Conservation (phyloP, 192 early-diverging fungal genomes). For the Gaertneriomyces semiglobifer region DNA sequence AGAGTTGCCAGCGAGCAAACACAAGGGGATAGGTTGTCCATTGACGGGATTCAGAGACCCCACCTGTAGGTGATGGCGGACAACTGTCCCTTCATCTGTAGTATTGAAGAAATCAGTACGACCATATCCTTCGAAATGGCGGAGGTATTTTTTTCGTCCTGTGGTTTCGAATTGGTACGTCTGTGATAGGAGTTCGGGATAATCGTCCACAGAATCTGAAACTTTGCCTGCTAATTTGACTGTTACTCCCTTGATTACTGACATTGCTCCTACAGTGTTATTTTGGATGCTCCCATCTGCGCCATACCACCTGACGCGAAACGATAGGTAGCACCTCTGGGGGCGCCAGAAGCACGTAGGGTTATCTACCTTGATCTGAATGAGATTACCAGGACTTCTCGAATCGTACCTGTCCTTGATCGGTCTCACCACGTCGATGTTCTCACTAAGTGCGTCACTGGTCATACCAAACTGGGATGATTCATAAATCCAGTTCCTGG, state of each 20-base stretch:
- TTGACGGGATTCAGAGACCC: not conserved
- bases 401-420: slow-evolving; percentile 8
- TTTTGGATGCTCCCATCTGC: slow-evolving; percentile 1
- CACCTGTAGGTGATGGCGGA: not conserved
- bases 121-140: not conserved
- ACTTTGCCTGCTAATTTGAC: not conserved
- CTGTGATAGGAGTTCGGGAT: not conserved
- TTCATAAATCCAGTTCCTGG: not conserved
- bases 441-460: not conserved
- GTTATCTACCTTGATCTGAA: not conserved
- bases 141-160: not conserved
- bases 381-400: not conserved
- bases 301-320: not conserved
- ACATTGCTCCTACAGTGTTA: not conserved
- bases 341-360: not conserved
- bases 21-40: not conserved
- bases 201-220: not conserved
- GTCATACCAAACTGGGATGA: not conserved
- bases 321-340: slow-evolving; percentile 1
- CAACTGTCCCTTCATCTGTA: not conserved
- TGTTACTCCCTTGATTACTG: not conserved
- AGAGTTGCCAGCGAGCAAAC: not conserved
- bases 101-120: not conserved
- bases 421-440: too few relatives aligned
- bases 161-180: not conserved